Evolutionary conservation across 768 basidiomycete species (phyloP).

Genomic region (Amanita pallidorosea): DNA sequence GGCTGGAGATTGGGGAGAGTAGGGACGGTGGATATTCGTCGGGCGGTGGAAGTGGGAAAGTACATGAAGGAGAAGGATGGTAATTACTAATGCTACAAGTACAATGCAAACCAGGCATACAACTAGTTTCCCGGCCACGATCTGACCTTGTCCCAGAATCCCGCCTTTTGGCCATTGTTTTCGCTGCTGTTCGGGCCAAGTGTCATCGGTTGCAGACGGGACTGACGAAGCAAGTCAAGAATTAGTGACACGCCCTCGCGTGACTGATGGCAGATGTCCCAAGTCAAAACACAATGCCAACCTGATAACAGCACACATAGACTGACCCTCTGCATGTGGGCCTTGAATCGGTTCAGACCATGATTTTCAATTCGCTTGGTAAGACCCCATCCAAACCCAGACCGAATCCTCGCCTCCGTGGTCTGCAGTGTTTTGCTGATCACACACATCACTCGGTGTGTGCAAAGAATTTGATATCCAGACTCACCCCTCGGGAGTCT

Average conservation of each 20-base stretch:
- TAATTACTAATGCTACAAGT: conserved; percentile 5
- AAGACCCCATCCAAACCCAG: conserved; percentile 84
- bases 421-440: conserved; percentile 70
- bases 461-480: not conserved
- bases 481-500: conserved; percentile 59
- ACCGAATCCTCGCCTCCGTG: conserved; percentile 81
- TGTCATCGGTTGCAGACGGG: conserved; percentile 53
- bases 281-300: not conserved
- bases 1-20: conserved; percentile 51
- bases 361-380: conserved; percentile 82
- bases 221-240: conserved; percentile 67
- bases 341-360: conserved; percentile 76
- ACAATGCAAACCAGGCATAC: conserved; percentile 2
- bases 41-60: conserved; percentile 74
- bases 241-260: conserved; percentile 83
- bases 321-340: conserved; percentile 73
- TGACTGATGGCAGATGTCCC: conserved; percentile 35
- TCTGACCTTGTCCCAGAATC: conserved; percentile 29
- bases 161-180: conserved; percentile 5
- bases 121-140: conserved; percentile 21
- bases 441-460: conserved; percentile 1
- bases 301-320: conserved; percentile 5
- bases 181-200: conserved; percentile 18
- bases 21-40: conserved; percentile 60
- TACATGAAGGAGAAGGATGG: conserved; percentile 41